Conservation (phyloP, 2,329 filamentous ascomycete genomes). For the Trichoderma simmonsii region DNA sequence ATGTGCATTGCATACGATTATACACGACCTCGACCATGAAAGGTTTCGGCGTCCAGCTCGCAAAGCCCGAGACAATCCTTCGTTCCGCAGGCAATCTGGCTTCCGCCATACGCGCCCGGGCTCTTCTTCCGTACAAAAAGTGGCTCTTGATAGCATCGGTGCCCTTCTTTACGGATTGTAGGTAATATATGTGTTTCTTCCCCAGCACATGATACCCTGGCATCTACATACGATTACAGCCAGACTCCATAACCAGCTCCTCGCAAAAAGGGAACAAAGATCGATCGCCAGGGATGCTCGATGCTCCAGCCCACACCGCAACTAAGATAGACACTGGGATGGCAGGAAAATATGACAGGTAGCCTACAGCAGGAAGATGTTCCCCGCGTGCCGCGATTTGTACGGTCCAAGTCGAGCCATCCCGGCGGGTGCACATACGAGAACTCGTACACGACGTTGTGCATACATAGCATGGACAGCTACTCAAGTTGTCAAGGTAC, state of each 20-base stretch:
- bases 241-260: not conserved
- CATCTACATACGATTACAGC: not conserved
- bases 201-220: not conserved
- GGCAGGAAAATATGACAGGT: not conserved
- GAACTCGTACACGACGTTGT: not conserved
- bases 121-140: not conserved
- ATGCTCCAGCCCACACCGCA: not conserved
- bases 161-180: not conserved
- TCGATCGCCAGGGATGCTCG: not conserved
- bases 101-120: not conserved
- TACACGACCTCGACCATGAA: not conserved
- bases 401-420: not conserved
- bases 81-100: not conserved
- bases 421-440: not conserved
- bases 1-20: not conserved
- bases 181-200: not conserved
- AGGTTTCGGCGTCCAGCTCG: conserved; percentile 3
- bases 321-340: not conserved
- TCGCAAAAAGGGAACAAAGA: not conserved
- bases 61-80: conserved; percentile 6
- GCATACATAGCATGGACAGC: too few species aligned
- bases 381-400: not conserved
- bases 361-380: not conserved
- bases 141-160: not conserved
- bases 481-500: too few species aligned